Evolutionary conservation across 768 basidiomycete genomes (phyloP).

Genomic region (Candolleomyces eurysporus): DNA sequence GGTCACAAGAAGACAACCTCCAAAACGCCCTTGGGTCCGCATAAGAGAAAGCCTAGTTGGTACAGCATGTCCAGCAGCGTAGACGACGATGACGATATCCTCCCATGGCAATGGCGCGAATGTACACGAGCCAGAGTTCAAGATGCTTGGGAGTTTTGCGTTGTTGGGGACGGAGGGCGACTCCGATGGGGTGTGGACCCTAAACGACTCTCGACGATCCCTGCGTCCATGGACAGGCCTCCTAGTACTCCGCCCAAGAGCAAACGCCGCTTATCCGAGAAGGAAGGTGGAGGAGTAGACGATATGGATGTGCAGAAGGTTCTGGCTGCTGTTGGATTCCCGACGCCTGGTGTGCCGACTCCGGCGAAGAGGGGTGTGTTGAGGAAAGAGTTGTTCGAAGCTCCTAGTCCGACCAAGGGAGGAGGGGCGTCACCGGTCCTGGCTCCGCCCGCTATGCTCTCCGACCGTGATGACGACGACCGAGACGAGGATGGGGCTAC

Average conservation of each 20-base stretch:
- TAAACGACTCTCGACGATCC: neutral
- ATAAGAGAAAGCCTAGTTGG: neutral
- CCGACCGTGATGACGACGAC: neutral
- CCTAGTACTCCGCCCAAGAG: conserved; percentile 22
- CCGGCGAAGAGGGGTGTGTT: conserved; percentile 60
- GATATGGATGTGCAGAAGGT: conserved; percentile 45
- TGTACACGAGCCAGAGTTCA: conserved; percentile 67
- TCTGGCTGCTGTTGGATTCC: conserved; percentile 55
- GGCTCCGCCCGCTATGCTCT: neutral
- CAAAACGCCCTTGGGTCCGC: neutral
- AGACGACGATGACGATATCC: conserved; percentile 37
- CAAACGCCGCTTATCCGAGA: neutral
- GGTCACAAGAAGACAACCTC: neutral
- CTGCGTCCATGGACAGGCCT: too few species aligned
- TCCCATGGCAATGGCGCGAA: conserved; percentile 82
- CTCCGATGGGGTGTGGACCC: conserved; percentile 9
- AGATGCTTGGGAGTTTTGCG: conserved; percentile 82
- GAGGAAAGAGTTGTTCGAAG: conserved; percentile 63
- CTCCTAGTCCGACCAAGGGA: conserved; percentile 30
- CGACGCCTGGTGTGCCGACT: conserved; percentile 38
- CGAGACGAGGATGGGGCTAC: conserved; percentile 39
- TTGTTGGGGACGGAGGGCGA: conserved; percentile 29
- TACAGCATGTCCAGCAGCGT: conserved; percentile 8
- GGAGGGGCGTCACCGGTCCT: neutral
- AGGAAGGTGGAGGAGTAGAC: conserved; percentile 9